Evolutionary conservation across 768 basidiomycete genomes (phyloP).

Genomic region (Collybiopsis confluens): DNA sequence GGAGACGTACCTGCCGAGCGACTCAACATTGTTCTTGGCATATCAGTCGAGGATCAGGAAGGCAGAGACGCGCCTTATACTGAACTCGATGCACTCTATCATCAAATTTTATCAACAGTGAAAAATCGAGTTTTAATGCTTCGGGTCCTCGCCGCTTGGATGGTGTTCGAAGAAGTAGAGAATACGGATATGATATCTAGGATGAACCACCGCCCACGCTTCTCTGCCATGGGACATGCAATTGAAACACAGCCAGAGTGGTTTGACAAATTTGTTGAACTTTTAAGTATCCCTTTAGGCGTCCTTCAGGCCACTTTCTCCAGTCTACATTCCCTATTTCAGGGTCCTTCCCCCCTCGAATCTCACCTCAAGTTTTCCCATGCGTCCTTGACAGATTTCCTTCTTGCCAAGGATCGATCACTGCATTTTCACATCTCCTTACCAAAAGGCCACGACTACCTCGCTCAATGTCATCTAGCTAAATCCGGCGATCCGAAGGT

Average conservation of each 20-base stretch:
- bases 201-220: no score
- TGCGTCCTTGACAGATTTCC: constrained; percentile 29
- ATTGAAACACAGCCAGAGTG: no score
- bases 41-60: not conserved
- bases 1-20: no score
- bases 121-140: no score
- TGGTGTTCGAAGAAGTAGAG: not conserved
- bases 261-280: not conserved
- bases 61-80: not conserved
- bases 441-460: not conserved
- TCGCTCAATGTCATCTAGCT: no score
- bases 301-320: not conserved
- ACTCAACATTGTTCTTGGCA: no score
- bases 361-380: constrained; percentile 28
- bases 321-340: constrained; percentile 10
- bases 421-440: constrained; percentile 22
- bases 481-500: no score
- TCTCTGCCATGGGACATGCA: no score
- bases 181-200: not conserved
- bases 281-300: not conserved
- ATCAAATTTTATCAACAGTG: not conserved
- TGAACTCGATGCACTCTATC: not conserved
- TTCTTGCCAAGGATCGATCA: constrained; percentile 24
- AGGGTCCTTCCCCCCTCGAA: not conserved
- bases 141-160: not conserved